These are phyloP conservation scores for Sugiyamaella americana DNA, from an alignment of 805 yeast genomes.

Conservation along the genomic window DNA sequence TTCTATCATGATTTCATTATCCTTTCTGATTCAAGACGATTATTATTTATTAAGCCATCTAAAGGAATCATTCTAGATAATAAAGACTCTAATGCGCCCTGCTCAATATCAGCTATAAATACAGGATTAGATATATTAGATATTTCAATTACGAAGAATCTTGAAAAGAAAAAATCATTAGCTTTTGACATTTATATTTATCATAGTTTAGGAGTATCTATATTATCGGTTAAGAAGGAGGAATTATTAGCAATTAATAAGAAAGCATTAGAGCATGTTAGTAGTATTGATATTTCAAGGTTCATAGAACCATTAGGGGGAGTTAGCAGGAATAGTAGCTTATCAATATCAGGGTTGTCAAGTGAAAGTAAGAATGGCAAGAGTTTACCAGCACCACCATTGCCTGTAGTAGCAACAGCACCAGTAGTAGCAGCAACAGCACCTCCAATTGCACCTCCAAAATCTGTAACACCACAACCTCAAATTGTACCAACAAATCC, in stretches of 20 bases:
- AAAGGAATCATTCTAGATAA: not conserved
- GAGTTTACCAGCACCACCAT: not conserved
- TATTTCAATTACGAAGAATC: slow-evolving; percentile 12
- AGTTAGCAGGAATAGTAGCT: too few relatives aligned
- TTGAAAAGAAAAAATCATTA: slow-evolving; percentile 7
- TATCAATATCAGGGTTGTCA: not conserved
- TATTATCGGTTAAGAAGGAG: slow-evolving; percentile 14
- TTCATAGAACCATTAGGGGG: too few relatives aligned
- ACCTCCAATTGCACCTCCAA: not conserved
- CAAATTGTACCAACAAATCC: too few relatives aligned
- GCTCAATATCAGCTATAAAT: not conserved
- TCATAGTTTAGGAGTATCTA: slow-evolving; percentile 18
- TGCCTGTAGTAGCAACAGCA: not conserved
- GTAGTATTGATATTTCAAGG: not conserved
- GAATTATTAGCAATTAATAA: slow-evolving; percentile 5
- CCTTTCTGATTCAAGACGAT: not conserved
- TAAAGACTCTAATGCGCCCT: not conserved
- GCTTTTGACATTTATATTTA: slow-evolving; percentile 18
- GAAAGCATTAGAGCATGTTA: not conserved
- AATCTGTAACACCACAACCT: slow-evolving; percentile 1
- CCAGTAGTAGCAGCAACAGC: not conserved
- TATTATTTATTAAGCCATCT: not conserved
- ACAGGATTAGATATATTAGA: slow-evolving; percentile 9
- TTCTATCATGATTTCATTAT: not conserved
- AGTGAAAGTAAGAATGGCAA: not conserved